These are phyloP conservation scores for Silybum marianum DNA, from an alignment of 129 eudicot genomes.

Conservation along the genomic window DNA sequence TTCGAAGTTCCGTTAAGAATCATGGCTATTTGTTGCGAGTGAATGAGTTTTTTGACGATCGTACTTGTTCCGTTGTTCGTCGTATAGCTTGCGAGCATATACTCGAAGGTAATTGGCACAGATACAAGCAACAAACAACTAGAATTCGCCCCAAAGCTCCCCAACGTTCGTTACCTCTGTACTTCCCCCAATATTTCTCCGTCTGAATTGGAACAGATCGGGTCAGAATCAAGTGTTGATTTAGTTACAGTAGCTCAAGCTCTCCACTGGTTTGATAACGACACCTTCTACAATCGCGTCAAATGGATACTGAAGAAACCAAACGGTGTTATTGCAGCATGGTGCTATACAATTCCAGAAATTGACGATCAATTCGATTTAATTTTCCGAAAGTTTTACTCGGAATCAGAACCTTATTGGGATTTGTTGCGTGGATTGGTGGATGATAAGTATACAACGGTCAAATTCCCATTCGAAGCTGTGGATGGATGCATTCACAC, in stretches of 20 bases:
- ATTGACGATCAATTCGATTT: slow-evolving; percentile 40
- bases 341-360: slow-evolving; percentile 69
- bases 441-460: slow-evolving; percentile 45
- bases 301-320: slow-evolving; percentile 67
- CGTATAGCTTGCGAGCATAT: slow-evolving; percentile 64
- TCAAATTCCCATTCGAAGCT: slow-evolving; percentile 66
- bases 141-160: slow-evolving; percentile 67
- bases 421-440: slow-evolving; percentile 38
- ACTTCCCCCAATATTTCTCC: slow-evolving; percentile 53
- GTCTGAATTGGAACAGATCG: slow-evolving; percentile 36
- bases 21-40: background rate
- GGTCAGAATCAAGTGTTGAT: slow-evolving; percentile 48
- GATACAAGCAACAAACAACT: slow-evolving; percentile 79
- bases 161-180: slow-evolving; percentile 58
- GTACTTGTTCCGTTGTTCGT: background rate
- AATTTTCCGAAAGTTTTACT: slow-evolving; percentile 36
- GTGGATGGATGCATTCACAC: slow-evolving; percentile 60
- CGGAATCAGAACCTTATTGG: slow-evolving; percentile 51
- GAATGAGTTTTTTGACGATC: background rate
- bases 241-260: slow-evolving; percentile 76
- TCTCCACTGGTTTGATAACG: slow-evolving; percentile 74
- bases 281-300: slow-evolving; percentile 59
- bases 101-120: slow-evolving; percentile 70
- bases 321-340: slow-evolving; percentile 71
- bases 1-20: background rate